Base-by-base conservation (phyloP, 1,139 yeast genomes). In the Saccharomyces hybrid region DNA sequence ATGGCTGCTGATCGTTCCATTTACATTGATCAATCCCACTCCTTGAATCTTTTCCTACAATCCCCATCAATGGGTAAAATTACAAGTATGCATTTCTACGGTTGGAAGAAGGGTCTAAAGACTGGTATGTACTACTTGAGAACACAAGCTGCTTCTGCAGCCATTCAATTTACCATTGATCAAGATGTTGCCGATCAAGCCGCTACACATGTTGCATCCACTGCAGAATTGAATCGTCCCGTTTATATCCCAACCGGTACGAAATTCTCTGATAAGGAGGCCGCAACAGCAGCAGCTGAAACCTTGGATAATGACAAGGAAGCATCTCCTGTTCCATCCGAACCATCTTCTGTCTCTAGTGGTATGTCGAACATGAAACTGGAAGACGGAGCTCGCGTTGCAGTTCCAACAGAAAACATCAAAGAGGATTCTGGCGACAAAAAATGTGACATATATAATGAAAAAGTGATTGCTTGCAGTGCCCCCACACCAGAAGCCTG, bases 51-150 rank as follows among this genome's bases (percentile, higher is more conserved):
- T 63, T 87, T 88, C 75, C 78, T 91, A 71, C 83, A 81, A 69
- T 82, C 84, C 55, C 97, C 97, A 51, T 88, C 97, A 1, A 84
- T 88, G 84, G 95, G 96, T 59, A 91, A 91, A 71, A 78, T 93
- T 61, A 91, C 98, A n/a, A 82, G 91, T 65, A 91, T 91, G 95
- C 98, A 93, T 73, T 93, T 93, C 76, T 89, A 91, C 71, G 96
- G 97, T 49, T 93, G 98, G 98, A 86, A 86, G 73, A 87, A 85
- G 76, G 99, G 98, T 49, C 80, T 93, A 69, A 93, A 93, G 79
- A 93, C 99, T 4, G 99, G 99, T 58, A 91, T 93, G 96, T 93
- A 93, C 78, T 93, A 93, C 73, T 76, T 93, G 70, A 82, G 98
- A 70, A 91, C 98, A 4, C 95, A 87, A 76, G 97, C 97, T 38